Evolutionary conservation across 331 rosid genomes (phyloP).

Genomic region (Saraca asoca): DNA sequence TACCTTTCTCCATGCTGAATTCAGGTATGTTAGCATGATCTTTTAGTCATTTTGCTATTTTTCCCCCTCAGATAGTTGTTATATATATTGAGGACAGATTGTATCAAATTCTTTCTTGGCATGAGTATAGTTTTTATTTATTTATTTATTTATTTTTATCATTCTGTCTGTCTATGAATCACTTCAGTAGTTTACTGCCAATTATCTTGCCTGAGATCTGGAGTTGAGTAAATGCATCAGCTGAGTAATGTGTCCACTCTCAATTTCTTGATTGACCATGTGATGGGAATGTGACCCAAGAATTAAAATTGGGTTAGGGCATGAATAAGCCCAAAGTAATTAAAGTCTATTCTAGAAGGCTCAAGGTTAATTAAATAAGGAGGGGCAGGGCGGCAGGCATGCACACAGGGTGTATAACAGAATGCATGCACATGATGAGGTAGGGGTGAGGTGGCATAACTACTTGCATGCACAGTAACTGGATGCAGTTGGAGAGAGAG

Average conservation of each 20-base stretch:
- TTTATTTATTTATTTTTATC: too few species aligned
- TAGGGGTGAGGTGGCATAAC: too few species aligned
- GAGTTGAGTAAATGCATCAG: background rate
- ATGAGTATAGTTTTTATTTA: background rate
- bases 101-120: background rate
- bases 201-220: background rate
- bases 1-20: slow-evolving; percentile 70
- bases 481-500: too few species aligned
- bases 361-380: too few species aligned
- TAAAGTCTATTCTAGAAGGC: too few species aligned
- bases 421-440: too few species aligned
- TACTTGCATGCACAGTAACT: too few species aligned
- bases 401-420: too few species aligned
- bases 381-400: too few species aligned
- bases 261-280: slow-evolving; percentile 12
- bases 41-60: slow-evolving; percentile 33
- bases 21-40: slow-evolving; percentile 60
- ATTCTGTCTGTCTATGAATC: background rate
- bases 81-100: slow-evolving; percentile 4
- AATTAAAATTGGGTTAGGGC: too few species aligned
- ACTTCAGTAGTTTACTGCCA: background rate
- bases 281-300: too few species aligned
- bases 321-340: too few species aligned
- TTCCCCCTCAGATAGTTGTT: background rate
- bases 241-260: background rate